Percentiles rank a stretch among this genome's conserved stretches.
Conservation (phyloP, 2,329 filamentous ascomycete species). For the Pestalotiopsis sp. region DNA sequence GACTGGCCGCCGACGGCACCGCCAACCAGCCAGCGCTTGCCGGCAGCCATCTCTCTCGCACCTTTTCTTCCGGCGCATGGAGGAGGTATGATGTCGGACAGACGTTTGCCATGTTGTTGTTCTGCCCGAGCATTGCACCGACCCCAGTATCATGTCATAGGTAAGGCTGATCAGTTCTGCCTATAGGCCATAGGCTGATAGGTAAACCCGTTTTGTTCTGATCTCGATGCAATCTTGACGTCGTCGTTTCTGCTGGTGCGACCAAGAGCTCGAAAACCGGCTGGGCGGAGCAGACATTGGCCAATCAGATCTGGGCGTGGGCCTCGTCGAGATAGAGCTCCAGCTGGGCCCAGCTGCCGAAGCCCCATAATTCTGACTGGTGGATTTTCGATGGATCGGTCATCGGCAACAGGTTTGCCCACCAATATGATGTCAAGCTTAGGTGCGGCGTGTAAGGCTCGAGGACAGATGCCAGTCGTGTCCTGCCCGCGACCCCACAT, state of each 20-base stretch:
- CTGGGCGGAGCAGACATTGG: not conserved
- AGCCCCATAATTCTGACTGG: not conserved
- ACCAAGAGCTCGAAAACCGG: not conserved
- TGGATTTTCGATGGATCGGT: constrained; percentile 2
- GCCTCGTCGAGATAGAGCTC: not conserved
- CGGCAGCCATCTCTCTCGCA: not conserved
- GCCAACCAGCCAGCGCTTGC: not conserved
- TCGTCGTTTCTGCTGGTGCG: not conserved
- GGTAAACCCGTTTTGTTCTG: not conserved
- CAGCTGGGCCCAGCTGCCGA: not conserved
- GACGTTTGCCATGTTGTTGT: not conserved
- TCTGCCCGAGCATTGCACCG: constrained; percentile 2
- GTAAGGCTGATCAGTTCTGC: constrained; percentile 3
- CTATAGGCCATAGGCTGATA: not conserved
- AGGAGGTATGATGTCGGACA: not conserved
- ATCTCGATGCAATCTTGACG: constrained; percentile 4
- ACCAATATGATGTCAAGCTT: constrained; percentile 11
- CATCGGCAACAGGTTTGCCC: constrained; percentile 1
- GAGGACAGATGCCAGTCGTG: not conserved
- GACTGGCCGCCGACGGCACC: not conserved
- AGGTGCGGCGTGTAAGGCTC: not conserved
- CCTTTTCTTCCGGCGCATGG: not conserved
- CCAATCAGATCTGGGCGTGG: not conserved
- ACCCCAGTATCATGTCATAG: constrained; percentile 3
- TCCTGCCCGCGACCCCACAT: not conserved